A percentile compares a stretch with the other conserved stretches of the same genome.
Evolutionary conservation across 2,329 filamentous ascomycete genomes (phyloP).

Genomic region (Chaetothyriales sp.): DNA sequence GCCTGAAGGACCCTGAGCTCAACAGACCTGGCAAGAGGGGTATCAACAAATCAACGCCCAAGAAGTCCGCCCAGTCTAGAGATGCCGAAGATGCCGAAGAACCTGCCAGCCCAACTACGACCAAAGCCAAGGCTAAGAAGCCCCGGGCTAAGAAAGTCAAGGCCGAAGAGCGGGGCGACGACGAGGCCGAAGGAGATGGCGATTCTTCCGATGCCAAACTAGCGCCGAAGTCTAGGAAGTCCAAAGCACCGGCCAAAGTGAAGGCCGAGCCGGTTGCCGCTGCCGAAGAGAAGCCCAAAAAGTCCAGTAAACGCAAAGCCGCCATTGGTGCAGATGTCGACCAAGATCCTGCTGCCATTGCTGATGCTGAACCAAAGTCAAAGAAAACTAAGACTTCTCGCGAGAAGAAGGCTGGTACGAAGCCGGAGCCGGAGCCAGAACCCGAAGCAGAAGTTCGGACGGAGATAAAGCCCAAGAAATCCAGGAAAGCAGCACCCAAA

Average conservation of each 20-base stretch:
- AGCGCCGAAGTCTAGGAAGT: slow-evolving; percentile 11
- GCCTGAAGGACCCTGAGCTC: slow-evolving; percentile 53
- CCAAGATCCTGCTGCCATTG: neutral
- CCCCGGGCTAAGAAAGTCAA: slow-evolving; percentile 18
- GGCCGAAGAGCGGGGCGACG: slow-evolving; percentile 20
- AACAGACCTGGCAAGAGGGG: slow-evolving; percentile 56
- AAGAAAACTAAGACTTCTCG: slow-evolving; percentile 6
- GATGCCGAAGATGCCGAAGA: slow-evolving; percentile 12
- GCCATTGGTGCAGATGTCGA: slow-evolving; percentile 3
- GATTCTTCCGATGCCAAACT: slow-evolving; percentile 7
- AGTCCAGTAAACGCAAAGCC: slow-evolving; percentile 2
- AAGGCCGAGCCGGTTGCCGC: slow-evolving; percentile 2
- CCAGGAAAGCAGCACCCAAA: slow-evolving; percentile 15
- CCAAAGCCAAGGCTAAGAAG: slow-evolving; percentile 10
- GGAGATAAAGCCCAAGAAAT: slow-evolving; percentile 19
- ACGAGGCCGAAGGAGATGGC: slow-evolving; percentile 15
- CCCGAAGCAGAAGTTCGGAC: neutral
- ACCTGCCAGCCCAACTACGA: slow-evolving; percentile 13
- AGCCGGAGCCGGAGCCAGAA: neutral
- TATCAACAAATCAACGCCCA: slow-evolving; percentile 37
- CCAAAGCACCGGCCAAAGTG: slow-evolving; percentile 1
- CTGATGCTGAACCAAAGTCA: slow-evolving; percentile 3
- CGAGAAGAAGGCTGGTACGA: neutral
- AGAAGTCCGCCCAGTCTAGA: slow-evolving; percentile 24
- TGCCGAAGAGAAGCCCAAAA: neutral